phyloP scores from a whole-genome alignment of 192 early-diverging fungal genomes.

The Backusella psychrophila region DNA sequence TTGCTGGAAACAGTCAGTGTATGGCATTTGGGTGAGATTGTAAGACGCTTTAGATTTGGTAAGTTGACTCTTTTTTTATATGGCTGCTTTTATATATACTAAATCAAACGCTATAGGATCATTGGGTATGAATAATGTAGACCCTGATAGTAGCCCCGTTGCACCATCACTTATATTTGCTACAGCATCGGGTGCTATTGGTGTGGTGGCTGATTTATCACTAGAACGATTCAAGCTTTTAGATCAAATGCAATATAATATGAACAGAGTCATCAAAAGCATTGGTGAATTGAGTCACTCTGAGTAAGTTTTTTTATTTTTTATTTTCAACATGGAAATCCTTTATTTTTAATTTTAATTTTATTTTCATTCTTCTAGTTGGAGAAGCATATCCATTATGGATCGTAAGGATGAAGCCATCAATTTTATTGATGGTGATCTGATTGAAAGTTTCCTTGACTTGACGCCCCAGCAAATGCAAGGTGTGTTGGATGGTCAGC shows the following conservation, averaged over 20 bases:
- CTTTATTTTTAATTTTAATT: too few species aligned
- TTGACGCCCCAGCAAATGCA: conserved; percentile 45
- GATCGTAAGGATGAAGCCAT: conserved; percentile 44
- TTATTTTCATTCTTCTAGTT: conserved; percentile 35
- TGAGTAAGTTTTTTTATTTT: conserved; percentile 31
- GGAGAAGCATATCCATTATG: conserved; percentile 64
- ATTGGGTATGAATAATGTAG: conserved; percentile 64
- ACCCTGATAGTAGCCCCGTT: conserved; percentile 58
- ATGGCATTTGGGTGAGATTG: conserved; percentile 79
- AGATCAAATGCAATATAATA: conserved; percentile 64
- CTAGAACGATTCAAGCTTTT: conserved; percentile 59
- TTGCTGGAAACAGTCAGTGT: conserved; percentile 60
- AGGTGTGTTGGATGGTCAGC: conserved; percentile 29
- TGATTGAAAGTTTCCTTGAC: conserved; percentile 88
- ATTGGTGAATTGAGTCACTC: conserved; percentile 68
- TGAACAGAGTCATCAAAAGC: conserved; percentile 56
- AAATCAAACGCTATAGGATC: conserved; percentile 49
- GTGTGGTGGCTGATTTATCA: conserved; percentile 74
- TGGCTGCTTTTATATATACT: background rate
- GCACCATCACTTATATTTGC: conserved; percentile 64
- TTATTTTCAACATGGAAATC: too few species aligned
- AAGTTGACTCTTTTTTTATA: conserved; percentile 3
- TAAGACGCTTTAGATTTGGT: conserved; percentile 82
- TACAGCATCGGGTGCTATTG: conserved; percentile 79
- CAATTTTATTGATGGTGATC: conserved; percentile 89